Conservation (phyloP, 177 flowering plant species). For the Vitis hybrid region DNA sequence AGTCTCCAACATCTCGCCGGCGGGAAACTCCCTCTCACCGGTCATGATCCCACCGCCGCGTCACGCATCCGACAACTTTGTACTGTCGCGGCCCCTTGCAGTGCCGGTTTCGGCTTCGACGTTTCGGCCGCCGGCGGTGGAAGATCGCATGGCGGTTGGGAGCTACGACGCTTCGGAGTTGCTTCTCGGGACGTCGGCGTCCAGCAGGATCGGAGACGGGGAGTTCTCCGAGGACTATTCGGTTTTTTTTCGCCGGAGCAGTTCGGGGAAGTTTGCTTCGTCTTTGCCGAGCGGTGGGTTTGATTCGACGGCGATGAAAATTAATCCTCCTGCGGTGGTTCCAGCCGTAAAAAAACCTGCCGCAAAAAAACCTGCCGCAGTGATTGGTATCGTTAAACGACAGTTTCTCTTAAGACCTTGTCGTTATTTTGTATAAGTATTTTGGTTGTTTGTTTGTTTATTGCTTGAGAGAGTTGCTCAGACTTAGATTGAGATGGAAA, state of each 20-base stretch:
- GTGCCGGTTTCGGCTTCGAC: slow-evolving; percentile 25
- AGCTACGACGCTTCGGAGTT: slow-evolving; percentile 61
- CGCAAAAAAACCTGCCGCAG: slow-evolving; percentile 7
- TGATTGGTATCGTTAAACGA: slow-evolving; percentile 11
- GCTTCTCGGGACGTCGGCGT: slow-evolving; percentile 32
- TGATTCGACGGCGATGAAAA: slow-evolving; percentile 30
- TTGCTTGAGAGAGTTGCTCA: too few relatives aligned
- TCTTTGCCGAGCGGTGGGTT: slow-evolving; percentile 52
- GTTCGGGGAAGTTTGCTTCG: slow-evolving; percentile 43
- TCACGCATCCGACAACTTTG: slow-evolving; percentile 47
- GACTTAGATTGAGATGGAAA: too few relatives aligned
- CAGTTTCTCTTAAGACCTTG: neutral
- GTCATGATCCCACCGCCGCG: slow-evolving; percentile 93
- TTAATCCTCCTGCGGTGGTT: neutral
- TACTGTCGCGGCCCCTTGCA: slow-evolving; percentile 23
- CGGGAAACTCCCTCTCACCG: slow-evolving; percentile 80
- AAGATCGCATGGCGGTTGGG: slow-evolving; percentile 26
- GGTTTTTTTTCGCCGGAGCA: slow-evolving; percentile 12
- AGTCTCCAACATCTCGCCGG: slow-evolving; percentile 37
- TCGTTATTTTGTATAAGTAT: too few relatives aligned
- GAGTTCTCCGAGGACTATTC: slow-evolving; percentile 47
- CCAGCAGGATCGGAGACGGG: slow-evolving; percentile 25
- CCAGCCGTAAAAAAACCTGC: neutral
- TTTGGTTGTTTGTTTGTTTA: too few relatives aligned
- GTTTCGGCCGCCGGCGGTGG: slow-evolving; percentile 1